These are phyloP conservation scores for Atkinsonella texensis DNA, from an alignment of 2,329 filamentous ascomycete species.

Conservation along the genomic window DNA sequence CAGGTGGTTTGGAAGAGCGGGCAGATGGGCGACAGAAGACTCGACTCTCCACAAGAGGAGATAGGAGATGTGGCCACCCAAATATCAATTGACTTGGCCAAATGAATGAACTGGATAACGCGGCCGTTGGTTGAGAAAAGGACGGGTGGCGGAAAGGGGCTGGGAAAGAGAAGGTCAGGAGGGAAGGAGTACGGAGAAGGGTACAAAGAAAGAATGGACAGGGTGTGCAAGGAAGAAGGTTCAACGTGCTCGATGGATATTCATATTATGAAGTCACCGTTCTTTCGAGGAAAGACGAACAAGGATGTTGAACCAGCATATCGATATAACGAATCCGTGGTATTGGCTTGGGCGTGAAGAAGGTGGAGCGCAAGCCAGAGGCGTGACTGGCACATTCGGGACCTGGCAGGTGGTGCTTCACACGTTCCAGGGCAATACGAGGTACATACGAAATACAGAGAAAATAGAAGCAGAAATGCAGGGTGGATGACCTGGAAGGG, in stretches of 20 bases:
- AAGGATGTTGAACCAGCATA: not conserved
- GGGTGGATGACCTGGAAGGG: too few relatives aligned
- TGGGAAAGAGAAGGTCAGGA: constrained; percentile 1
- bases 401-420: too few relatives aligned
- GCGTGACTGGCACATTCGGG: not conserved
- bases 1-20: not conserved
- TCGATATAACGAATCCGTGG: not conserved
- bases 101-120: not conserved
- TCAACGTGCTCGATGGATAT: not conserved
- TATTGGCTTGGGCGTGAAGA: not conserved
- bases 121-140: constrained; percentile 2
- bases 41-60: not conserved
- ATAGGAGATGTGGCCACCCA: not conserved
- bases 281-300: not conserved
- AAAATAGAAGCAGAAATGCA: too few relatives aligned
- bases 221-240: not conserved
- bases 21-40: not conserved
- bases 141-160: constrained; percentile 3
- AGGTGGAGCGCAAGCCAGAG: not conserved
- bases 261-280: not conserved
- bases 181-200: not conserved
- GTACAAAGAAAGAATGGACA: not conserved
- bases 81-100: constrained; percentile 1
- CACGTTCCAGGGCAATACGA: too few relatives aligned
- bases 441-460: too few relatives aligned